Evolutionary conservation across 306 rosid species (phyloP).

Genomic region (Malus asiatica): DNA sequence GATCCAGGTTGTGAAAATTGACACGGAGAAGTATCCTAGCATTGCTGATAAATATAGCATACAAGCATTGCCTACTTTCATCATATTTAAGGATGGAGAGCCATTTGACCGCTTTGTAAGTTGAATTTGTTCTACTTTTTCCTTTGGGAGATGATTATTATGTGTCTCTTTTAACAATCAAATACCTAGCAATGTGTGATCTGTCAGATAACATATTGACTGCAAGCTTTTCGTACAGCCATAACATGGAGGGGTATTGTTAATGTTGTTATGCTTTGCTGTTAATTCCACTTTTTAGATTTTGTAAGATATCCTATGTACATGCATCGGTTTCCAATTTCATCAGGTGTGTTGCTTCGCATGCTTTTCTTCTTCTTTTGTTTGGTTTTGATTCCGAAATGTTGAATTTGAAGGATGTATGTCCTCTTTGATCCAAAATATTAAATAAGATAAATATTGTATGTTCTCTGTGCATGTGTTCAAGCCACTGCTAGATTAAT

Average conservation of each 20-base stretch:
- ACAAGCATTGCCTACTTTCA: slow-evolving; percentile 87
- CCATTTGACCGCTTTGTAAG: slow-evolving; percentile 81
- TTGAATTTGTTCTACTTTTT: slow-evolving; percentile 8
- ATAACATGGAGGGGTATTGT: not conserved
- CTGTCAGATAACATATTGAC: not conserved
- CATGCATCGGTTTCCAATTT: not conserved
- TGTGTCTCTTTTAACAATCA: not conserved
- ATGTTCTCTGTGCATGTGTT: not conserved
- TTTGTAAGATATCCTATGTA: not conserved
- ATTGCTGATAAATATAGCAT: slow-evolving; percentile 73
- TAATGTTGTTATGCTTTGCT: not conserved
- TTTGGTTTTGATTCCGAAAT: not conserved
- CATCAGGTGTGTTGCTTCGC: not conserved
- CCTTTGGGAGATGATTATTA: not conserved
- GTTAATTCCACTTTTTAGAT: not conserved
- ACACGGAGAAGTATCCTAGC: slow-evolving; percentile 86
- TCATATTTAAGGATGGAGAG: slow-evolving; percentile 78
- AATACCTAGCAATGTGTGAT: not conserved
- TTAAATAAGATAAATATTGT: not conserved
- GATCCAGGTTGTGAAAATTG: slow-evolving; percentile 77
- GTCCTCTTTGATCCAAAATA: not conserved
- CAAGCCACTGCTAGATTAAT: not conserved
- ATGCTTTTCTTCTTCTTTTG: not conserved
- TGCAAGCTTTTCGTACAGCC: not conserved
- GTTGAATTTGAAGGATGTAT: not conserved